phyloP scores from a whole-genome alignment of 352 stramenopile species.

The Globisporangium echinulatum region DNA sequence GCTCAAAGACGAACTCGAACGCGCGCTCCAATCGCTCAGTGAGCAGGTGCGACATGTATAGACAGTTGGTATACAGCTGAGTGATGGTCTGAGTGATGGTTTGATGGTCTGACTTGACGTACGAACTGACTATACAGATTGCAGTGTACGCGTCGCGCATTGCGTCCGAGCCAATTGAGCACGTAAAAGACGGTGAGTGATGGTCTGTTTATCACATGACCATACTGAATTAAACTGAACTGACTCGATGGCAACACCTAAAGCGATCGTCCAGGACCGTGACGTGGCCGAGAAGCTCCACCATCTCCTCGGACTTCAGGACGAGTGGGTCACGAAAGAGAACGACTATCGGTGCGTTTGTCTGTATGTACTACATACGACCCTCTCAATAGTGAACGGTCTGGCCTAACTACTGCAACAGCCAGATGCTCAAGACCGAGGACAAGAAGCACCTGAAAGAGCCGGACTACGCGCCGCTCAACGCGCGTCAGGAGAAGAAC shows the following conservation, averaged over 20 bases:
- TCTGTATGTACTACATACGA: too few species aligned
- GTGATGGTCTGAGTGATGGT: not conserved
- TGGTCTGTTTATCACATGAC: not conserved
- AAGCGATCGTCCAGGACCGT: slow-evolving; percentile 56
- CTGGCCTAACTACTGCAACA: slow-evolving; percentile 9
- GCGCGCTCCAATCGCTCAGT: slow-evolving; percentile 23
- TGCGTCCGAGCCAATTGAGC: slow-evolving; percentile 29
- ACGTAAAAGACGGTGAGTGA: slow-evolving; percentile 49
- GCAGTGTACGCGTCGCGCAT: slow-evolving; percentile 26
- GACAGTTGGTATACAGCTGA: not conserved
- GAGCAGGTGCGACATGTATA: slow-evolving; percentile 15
- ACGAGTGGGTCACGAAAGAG: slow-evolving; percentile 81
- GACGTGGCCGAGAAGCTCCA: slow-evolving; percentile 44
- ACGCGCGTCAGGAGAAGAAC: slow-evolving; percentile 79
- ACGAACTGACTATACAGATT: slow-evolving; percentile 16
- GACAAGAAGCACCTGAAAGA: slow-evolving; percentile 86
- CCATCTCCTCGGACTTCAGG: slow-evolving; percentile 41
- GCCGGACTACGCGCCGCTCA: slow-evolving; percentile 59
- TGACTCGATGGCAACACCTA: too few species aligned
- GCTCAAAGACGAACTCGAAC: slow-evolving; percentile 58
- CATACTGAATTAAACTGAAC: too few species aligned
- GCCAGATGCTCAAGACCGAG: slow-evolving; percentile 86
- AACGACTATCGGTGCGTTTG: slow-evolving; percentile 69
- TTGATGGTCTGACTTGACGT: not conserved
- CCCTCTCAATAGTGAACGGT: not conserved